phyloP scores from a whole-genome alignment of 1,139 yeast genomes.

The Hemisphaericaspora lyxosophila region DNA sequence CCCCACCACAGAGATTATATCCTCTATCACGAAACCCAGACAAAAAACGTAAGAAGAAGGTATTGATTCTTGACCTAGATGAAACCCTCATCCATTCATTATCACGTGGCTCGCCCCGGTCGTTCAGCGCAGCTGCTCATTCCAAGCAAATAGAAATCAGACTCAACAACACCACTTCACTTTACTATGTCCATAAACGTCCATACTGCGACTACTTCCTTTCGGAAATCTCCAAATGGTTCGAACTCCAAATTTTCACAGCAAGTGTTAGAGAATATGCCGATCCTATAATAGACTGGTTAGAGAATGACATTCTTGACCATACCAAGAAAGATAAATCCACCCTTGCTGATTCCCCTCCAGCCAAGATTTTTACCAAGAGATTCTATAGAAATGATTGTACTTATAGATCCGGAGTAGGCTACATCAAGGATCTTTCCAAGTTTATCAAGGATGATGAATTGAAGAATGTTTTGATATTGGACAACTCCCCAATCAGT shows the following conservation, averaged over 20 bases:
- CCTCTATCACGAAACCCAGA: constrained; percentile 46
- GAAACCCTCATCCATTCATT: constrained; percentile 92
- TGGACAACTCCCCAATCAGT: constrained; percentile 91
- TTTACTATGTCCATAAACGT: constrained; percentile 87
- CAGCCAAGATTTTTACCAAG: constrained; percentile 40
- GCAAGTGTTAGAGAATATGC: constrained; percentile 96
- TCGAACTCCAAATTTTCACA: constrained; percentile 83
- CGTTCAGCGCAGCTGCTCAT: constrained; percentile 49
- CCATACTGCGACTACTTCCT: constrained; percentile 88
- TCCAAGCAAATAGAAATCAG: constrained; percentile 86
- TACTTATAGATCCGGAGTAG: constrained; percentile 71
- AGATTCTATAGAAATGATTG: constrained; percentile 83
- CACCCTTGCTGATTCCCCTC: constrained; percentile 1
- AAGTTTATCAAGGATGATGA: constrained; percentile 51
- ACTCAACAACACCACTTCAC: constrained; percentile 64
- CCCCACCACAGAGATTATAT: constrained; percentile 48
- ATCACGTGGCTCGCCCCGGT: constrained; percentile 57
- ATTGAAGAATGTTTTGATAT: constrained; percentile 69
- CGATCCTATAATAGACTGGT: constrained; percentile 93
- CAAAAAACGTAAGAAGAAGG: constrained; percentile 48
- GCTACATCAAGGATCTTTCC: constrained; percentile 83
- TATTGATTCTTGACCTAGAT: constrained; percentile 83
- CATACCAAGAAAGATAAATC: constrained; percentile 9
- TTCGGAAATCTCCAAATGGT: constrained; percentile 81
- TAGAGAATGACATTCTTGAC: constrained; percentile 44